Evolutionary conservation across 352 stramenopile genomes (phyloP).

Genomic region (Phytophthora chlamydospora): DNA sequence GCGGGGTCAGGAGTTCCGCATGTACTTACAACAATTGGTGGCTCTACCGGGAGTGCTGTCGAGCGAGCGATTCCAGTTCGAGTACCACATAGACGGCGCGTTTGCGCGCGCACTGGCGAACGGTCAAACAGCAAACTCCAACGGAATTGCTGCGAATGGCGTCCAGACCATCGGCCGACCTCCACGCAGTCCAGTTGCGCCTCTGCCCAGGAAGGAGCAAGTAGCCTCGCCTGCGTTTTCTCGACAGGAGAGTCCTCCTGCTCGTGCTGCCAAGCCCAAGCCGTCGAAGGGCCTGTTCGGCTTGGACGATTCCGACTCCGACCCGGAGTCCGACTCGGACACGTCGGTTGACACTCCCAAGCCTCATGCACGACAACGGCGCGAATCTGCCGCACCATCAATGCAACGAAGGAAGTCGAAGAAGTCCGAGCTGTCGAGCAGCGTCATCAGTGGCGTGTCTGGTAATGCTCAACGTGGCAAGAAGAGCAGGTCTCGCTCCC

Average conservation of each 20-base stretch:
- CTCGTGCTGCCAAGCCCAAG: conserved; percentile 21
- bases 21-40: conserved; percentile 78
- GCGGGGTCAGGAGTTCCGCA: conserved; percentile 76
- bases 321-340: conserved; percentile 60
- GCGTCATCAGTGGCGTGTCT: conserved; percentile 20
- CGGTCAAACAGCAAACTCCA: conserved; percentile 10
- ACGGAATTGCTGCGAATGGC: conserved; percentile 21
- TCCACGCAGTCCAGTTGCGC: conserved; percentile 34
- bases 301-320: conserved; percentile 57
- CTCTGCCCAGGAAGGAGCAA: conserved; percentile 23
- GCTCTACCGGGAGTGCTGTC: conserved; percentile 49
- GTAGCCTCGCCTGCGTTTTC: conserved; percentile 19
- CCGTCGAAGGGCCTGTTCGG: conserved; percentile 59
- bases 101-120: conserved; percentile 46
- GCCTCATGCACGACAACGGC: conserved; percentile 13
- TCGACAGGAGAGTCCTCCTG: conserved; percentile 17
- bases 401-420: conserved; percentile 30
- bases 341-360: conserved; percentile 40
- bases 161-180: conserved; percentile 15
- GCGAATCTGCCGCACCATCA: conserved; percentile 31
- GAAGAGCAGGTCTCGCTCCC: conserved; percentile 33
- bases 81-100: conserved; percentile 60
- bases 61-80: conserved; percentile 69
- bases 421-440: conserved; percentile 34
- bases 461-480: conserved; percentile 25